Evolutionary conservation across 2,329 filamentous ascomycete species (phyloP).

Genomic region (Diaporthe eres): DNA sequence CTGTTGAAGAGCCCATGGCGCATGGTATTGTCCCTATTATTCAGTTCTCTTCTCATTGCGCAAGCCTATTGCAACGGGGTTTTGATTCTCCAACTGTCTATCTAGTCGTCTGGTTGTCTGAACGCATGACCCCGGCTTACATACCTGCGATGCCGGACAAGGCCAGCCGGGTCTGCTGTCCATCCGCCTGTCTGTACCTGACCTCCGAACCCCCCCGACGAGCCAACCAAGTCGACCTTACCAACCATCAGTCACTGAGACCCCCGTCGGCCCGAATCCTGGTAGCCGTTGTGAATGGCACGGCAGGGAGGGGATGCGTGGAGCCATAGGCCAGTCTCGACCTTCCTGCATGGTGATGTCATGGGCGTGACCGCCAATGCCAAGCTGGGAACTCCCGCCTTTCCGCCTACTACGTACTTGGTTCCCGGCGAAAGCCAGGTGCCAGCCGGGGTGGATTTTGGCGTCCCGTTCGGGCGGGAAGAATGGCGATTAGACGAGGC

Average conservation of each 20-base stretch:
- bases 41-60: not conserved
- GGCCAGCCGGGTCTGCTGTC: not conserved
- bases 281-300: not conserved
- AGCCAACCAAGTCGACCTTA: not conserved
- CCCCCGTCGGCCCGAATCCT: not conserved
- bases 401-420: not conserved
- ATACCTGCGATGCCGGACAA: not conserved
- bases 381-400: conserved; percentile 34
- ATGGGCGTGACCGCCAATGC: conserved; percentile 14
- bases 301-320: not conserved
- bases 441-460: conserved; percentile 10
- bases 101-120: not conserved
- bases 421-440: not conserved
- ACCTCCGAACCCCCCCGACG: not conserved
- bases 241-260: not conserved
- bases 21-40: not conserved
- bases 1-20: too few relatives aligned
- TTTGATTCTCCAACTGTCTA: not conserved
- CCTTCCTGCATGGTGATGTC: conserved; percentile 29
- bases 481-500: not conserved
- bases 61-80: not conserved
- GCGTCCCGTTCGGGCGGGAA: not conserved
- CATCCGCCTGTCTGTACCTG: not conserved
- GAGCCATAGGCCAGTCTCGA: conserved; percentile 4
- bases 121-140: not conserved